Base-by-base conservation (phyloP, 225 moss, liverwort and hornwort genomes). In the Pleurozium schreberi region DNA sequence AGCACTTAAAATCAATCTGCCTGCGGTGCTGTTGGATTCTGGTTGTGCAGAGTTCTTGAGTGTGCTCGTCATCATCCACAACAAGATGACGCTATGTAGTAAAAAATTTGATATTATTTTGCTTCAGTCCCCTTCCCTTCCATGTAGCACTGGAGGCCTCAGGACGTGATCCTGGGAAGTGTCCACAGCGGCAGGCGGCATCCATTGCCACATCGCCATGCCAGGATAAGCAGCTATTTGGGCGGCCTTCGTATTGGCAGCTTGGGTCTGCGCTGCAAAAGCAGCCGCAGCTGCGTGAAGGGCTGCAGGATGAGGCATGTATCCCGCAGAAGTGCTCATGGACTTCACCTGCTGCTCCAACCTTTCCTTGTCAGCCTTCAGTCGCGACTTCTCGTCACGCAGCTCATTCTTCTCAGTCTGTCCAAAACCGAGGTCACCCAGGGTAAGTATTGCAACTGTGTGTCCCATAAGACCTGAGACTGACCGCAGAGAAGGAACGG, bases 161-260 rank as follows among this genome's bases (percentile, higher is more conserved):
- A 98, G 94, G 42, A 96, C 95, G 91, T 98, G 98, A 80, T 97
- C 98, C 92, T 96, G 98, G 21, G 97, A 97, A n/a, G 97, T 98
- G 89, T 98, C 98, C 10, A 97, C 92, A 22, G 95, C 92, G 58
- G 93, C 91, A 80, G 95, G 94, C 36, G 98, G 97, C 97, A 98
- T 96, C 98, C 98, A 98, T 96, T 96, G 98, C 97, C 98, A 97
- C 96, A 98, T 96, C 28, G 97, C 94, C 95, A 97, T 93, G 90
- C 95, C 95, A 43, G 98, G 97, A 83, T 96, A 97, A 73, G 90
- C 95, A 77, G 93, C 89, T 95, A 98, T 89, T 57, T 98, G 96
- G 18, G 96, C 88, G 66, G 92, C 92, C 92, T 98, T 98, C 71
- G 92, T 94, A 31, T 89, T 91, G 12, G 92, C 93, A 58, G 94